Evolutionary conservation across 139 green algal species (phyloP), one percentile per base, ranked within the genome.

Genomic region (Asterochloris erici): DNA sequence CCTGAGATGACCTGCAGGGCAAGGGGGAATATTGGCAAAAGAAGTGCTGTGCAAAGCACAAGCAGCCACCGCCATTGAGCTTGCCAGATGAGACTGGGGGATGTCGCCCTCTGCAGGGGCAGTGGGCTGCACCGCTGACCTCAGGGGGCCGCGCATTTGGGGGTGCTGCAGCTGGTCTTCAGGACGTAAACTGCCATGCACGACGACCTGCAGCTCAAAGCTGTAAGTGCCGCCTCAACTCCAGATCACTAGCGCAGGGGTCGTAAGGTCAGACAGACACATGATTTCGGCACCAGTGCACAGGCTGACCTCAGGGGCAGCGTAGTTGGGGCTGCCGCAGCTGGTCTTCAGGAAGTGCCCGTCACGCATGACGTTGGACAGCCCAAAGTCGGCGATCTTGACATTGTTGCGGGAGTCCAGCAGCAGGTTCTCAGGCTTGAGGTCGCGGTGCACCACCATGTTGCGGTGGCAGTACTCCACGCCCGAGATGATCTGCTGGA

Each of bases 361-460:
- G 85, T 99, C 97, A 9, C 93, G 88, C 97, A 99, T 99, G 63
- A 99, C 94, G 85, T 99, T 99, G 84, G 78, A 92, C 73, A 99
- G 91, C 10, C 97, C 97, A 93, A 99, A 98, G 88, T 99, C 96
- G 6, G 96, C 94, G 74, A 98, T 98, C 87, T 98, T 98, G 61
- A 98, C 93, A 76, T 96, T 94, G 80, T 91, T 90, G 26, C 93
- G 91, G 17, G 86, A 83, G 88, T 99, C 96, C 81, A 99, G 91
- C 73, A 99, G 91, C 81, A 99, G 88, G 92, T 99, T 99, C 89
- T 99, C 97, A 17, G 97, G 96, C 88, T 99, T 98, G 10, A 98
- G 88, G 83, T 98, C 94, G 12, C 94, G 63, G 84, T 93, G 90
- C 68, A 93, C 95, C 63, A 98, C 95, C 95, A 98, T 98, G 93